Conservation (phyloP, 106 monocot species). For the Chionographis japonica region DNA sequence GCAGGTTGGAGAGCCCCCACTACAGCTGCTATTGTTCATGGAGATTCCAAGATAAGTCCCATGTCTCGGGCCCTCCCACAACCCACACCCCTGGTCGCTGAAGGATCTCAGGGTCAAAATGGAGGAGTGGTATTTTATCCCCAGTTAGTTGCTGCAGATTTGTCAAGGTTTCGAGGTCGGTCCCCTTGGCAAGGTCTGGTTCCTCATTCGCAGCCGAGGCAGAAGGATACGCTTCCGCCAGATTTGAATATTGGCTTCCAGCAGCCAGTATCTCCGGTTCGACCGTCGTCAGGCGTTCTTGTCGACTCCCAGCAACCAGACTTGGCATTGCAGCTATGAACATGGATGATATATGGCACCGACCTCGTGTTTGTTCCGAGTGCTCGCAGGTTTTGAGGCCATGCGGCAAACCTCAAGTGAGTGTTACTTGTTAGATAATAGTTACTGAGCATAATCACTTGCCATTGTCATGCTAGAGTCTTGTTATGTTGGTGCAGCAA, state of each 20-base stretch:
- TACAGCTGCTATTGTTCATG: conserved; percentile 15
- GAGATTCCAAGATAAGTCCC: conserved; percentile 16
- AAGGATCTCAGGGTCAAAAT: conserved; percentile 24
- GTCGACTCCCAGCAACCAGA: conserved; percentile 88
- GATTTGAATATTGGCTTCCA: conserved; percentile 79
- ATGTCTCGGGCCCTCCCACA: conserved; percentile 13
- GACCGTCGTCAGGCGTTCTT: conserved; percentile 49
- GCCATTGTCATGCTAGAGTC: too few relatives aligned
- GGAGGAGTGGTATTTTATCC: conserved; percentile 53
- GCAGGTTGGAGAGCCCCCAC: conserved; percentile 30
- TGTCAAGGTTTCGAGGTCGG: conserved; percentile 28
- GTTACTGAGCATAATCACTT: too few relatives aligned
- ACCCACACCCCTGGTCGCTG: conserved; percentile 14
- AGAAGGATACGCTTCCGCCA: conserved; percentile 49
- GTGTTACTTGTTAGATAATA: too few relatives aligned
- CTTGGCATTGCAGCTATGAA: conserved; percentile 83
- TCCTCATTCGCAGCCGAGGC: conserved; percentile 32
- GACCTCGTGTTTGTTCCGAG: background rate
- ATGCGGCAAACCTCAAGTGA: too few relatives aligned
- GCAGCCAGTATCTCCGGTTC: conserved; percentile 58
- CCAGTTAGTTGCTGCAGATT: conserved; percentile 40
- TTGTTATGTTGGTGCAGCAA: too few relatives aligned
- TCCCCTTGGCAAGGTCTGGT: conserved; percentile 50
- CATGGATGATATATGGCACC: background rate
- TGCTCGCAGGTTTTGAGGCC: too few relatives aligned